Evolutionary conservation across 2,329 filamentous ascomycete genomes (phyloP).

Genomic region (Incumbomyces delicatus): DNA sequence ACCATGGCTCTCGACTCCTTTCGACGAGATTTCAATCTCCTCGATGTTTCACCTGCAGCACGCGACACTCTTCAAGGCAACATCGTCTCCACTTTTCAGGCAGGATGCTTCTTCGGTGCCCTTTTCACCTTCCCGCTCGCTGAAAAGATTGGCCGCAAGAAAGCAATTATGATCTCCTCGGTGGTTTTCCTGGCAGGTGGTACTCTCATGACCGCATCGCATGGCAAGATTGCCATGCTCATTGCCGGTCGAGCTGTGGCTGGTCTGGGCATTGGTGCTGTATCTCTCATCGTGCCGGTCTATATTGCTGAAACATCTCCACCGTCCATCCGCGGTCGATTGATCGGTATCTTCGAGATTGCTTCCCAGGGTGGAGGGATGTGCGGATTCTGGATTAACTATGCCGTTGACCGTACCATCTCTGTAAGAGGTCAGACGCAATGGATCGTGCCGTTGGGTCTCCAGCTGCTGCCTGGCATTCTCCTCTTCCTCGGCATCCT

Average conservation of each 20-base stretch:
- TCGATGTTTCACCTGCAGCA: neutral
- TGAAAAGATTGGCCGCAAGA: constrained; percentile 45
- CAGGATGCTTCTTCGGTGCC: constrained; percentile 57
- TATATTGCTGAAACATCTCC: constrained; percentile 54
- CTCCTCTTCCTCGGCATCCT: constrained; percentile 23
- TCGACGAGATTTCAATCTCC: constrained; percentile 25
- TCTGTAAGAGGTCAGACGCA: constrained; percentile 34
- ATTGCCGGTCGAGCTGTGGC: constrained; percentile 47
- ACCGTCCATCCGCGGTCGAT: constrained; percentile 47
- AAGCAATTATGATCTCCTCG: constrained; percentile 39
- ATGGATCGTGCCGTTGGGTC: constrained; percentile 53
- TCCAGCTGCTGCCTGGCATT: constrained; percentile 46
- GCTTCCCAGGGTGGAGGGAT: constrained; percentile 56
- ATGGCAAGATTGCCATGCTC: constrained; percentile 42
- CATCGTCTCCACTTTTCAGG: constrained; percentile 62
- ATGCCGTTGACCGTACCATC: constrained; percentile 38
- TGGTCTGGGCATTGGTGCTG: constrained; percentile 50
- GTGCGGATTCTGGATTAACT: constrained; percentile 49
- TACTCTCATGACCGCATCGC: constrained; percentile 38
- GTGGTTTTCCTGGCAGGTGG: constrained; percentile 22
- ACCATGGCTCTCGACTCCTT: constrained; percentile 30
- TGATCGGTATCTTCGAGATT: constrained; percentile 57
- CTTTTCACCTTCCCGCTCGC: constrained; percentile 37
- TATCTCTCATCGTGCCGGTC: constrained; percentile 49
- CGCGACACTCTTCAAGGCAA: constrained; percentile 45